Evolutionary conservation across 805 yeast genomes (phyloP), one percentile per base, ranked within the genome.

Genomic region (Lipomyces yamadae): DNA sequence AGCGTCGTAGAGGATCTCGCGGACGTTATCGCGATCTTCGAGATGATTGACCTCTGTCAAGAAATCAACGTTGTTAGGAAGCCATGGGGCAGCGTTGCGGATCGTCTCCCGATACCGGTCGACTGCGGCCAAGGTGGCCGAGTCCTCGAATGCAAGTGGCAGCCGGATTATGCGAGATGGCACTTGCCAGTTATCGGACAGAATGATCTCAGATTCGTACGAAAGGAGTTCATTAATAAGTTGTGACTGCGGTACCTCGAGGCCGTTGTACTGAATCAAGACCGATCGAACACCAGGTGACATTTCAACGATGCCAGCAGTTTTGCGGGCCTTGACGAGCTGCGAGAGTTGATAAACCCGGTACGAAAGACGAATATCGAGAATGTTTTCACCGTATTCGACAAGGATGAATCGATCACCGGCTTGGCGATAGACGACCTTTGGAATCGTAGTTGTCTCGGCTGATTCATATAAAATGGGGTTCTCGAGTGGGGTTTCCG

Each of bases 231-330:
- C 84, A 60, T 84, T 81, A 67, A 95, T 78, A 58, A 94, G 79
- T 8, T 82, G 80, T 52, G 79, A 71, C 80, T 94, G 98, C 29
- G 85, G 75, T 52, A 90, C 83, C 60, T 81, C 78, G 52, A 79
- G 74, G 58, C 89, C 91, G 76, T 91, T 88, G 76, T 81, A 95
- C 78, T 94, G 97, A 75, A 94, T 85, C 76, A 94, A 83, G 39
- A 95, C 97, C 4, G 98, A 93, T 75, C 98, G 84, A 39, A 95
- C 98, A 81, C 98, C 98, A 72, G 91, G 96, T 1, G 97, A 92
- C 97, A 95, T 91, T 79, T 95, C 98, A 66, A 91, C 86, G 66
- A 94, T 88, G 64, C 98, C 98, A 48, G 70, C 68, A 35, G 96
- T 88, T 66, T 86, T 81, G 71, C 87, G 84, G 33, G 81, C 81